Evolutionary conservation across 2,329 filamentous ascomycete genomes (phyloP), one percentile per base, ranked within the genome.

Genomic region (Botryotinia calthae): DNA sequence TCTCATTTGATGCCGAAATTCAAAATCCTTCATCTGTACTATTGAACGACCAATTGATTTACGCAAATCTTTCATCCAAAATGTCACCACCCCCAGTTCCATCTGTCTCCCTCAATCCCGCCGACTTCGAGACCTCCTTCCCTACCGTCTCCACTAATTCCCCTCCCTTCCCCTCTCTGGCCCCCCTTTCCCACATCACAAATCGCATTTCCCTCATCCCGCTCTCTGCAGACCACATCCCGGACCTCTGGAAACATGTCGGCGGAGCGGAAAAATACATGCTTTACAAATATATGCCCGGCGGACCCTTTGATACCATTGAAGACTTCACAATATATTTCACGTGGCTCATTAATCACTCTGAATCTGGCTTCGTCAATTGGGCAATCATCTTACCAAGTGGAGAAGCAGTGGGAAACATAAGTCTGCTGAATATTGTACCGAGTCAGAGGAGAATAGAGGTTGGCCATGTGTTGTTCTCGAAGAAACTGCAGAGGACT

Each of bases 401-500:
- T 76, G 54, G 63, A 28, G 62, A 72, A 70, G 77, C 83, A 0
- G 78, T 86, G 1, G 86, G 86, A 1, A 80, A 85, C 46, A 74
- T 83, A 9, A 76, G 76, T 7, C 74, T 85, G 72, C 79, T 89
- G 76, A 83, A 83, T 71, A 85, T 88, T 67, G 81, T 84, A 7
- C 82, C 85, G 0, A 75, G 77, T 0, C 82, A 90, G 71, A 82
- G 85, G 2, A 82, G 83, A 34, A 81, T 90, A 1, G 90, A 91
- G 76, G 84, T 91, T 37, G 90, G 89, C 4, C 82, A 82, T 74
- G 82, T 91, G 25, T 80, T 89, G 18, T 87, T 87, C 74, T 83
- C 86, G 0, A 80, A 82, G 0, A 75, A 77, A 1, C 78, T 91
- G 25, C 86, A 88, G 77, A 84, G 85, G 22, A 90, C 87, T 0